Base-by-base conservation (phyloP, 495 filamentous ascomycete species). In the Aspergillus baeticus region DNA sequence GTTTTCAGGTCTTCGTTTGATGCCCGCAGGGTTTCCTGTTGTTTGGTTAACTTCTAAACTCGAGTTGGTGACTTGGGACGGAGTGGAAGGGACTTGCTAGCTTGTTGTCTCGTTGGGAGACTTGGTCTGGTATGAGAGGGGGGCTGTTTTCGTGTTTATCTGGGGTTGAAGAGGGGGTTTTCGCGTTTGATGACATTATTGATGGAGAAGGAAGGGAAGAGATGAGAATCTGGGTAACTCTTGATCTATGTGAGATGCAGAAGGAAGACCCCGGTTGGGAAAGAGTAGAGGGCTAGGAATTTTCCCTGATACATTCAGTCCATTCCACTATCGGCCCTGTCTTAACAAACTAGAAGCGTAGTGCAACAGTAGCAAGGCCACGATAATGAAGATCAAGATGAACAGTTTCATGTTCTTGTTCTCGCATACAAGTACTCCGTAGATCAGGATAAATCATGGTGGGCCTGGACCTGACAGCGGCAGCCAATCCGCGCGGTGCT, bases 1-100 rank as follows among this genome's bases (percentile, higher is more conserved):
- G 60, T 29, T 57, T 78, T 63, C 0, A 79, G 60, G n/a, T 55
- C 57, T 14, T 64, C 45, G 46, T 79, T 74, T 33, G 75, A 71
- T 37, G 57, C 39, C 23, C 62, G 61, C 3, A 80, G 65, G 2
- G 50, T 41, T 5, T 54, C 55, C 73, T 77, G 52, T 11, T 6
- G 47, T 17, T 6, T 6, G 15, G 47, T 52, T 29, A 29, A 29
- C 26, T 29, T 29, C 26, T 29, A 8, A 8, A 29, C 26, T 3
- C 3, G 26, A 46, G 35, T 43, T 39, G 6, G 20, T 43, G 8
- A 4, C 31, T 38, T 33, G 20, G 18, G 26, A 14, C 20, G 7
- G 5, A 33, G 8, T 18, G 18, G 15, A 43, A 8, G 15, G 11
- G 33, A 34, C 62, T 18, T 58, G 62, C 67, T n/a, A 64, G 34